Evolutionary conservation across 2,329 filamentous ascomycete species (phyloP).

Genomic region (Colletotrichum higginsianum): DNA sequence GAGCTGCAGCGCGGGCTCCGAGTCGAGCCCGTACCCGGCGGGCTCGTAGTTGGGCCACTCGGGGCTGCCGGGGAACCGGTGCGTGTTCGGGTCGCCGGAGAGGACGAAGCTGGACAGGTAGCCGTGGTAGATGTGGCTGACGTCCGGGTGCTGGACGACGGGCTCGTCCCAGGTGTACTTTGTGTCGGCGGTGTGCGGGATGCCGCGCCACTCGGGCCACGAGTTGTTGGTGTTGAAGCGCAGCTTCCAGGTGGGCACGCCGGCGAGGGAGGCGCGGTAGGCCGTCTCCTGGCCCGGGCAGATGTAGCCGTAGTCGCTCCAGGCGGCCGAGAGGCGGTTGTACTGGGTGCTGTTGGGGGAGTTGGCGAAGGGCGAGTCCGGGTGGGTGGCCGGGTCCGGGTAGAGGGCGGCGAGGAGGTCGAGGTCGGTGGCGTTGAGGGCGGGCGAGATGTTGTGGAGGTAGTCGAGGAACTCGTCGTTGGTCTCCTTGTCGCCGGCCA

Average conservation of each 20-base stretch:
- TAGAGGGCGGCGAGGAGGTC: conserved; percentile 50
- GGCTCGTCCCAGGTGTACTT: conserved; percentile 56
- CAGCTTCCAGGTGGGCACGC: conserved; percentile 80
- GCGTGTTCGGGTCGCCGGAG: conserved; percentile 77
- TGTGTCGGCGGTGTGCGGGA: conserved; percentile 56
- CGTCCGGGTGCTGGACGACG: conserved; percentile 52
- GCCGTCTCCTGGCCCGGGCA: conserved; percentile 62
- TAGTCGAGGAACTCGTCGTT: conserved; percentile 55
- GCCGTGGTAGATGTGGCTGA: conserved; percentile 54
- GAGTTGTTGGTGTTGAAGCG: conserved; percentile 79
- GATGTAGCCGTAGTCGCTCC: conserved; percentile 61
- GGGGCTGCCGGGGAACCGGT: conserved; percentile 41
- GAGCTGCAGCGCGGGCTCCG: conserved; percentile 49
- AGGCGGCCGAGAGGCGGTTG: conserved; percentile 59
- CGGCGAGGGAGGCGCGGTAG: conserved; percentile 75
- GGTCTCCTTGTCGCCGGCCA: conserved; percentile 52
- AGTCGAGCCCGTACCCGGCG: conserved; percentile 45
- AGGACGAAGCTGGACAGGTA: conserved; percentile 84
- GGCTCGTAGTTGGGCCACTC: conserved; percentile 48
- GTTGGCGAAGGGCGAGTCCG: conserved; percentile 53
- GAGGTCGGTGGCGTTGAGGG: conserved; percentile 50
- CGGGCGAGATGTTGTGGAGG: conserved; percentile 52
- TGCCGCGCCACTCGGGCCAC: conserved; percentile 75
- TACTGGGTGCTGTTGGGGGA: conserved; percentile 61
- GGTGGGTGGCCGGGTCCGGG: conserved; percentile 52